Base-by-base conservation (phyloP, 1,284 basidiomycete genomes). In the Ustilago loliicola region DNA sequence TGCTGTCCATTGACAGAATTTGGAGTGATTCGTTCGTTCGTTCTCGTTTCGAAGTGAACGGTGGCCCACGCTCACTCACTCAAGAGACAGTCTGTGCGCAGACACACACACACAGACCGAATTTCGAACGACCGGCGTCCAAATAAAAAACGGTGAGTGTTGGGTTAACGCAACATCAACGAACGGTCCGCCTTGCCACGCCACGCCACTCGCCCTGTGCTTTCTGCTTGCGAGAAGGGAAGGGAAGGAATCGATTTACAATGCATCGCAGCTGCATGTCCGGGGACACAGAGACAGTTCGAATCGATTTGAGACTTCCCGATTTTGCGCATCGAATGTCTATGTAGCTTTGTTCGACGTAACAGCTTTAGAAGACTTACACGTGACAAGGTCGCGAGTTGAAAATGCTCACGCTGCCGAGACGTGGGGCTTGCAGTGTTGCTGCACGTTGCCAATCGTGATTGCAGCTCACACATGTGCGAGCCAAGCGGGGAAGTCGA, bases 341-440 rank as follows among this genome's bases (percentile, higher is more conserved):
- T n/a, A n/a, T n/a, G n/a, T n/a, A n/a, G n/a, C n/a, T n/a, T n/a
- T n/a, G n/a, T n/a, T n/a, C n/a, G n/a, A n/a, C n/a, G n/a, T n/a
- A n/a, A 6, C 38, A 40, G 38, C 11, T 34, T 34, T 11, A 34
- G 32, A 23, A n/a, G 11, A 30, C 21, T 27, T 23, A 57, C 66
- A 69, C 66, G 66, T 69, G 66, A 69, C 62, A 48, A 5, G 13
- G 66, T 69, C 66, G 66, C 66, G 66, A 61, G 34, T 21, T 47
- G 48, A 50, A n/a, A 30, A 27, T 29, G 3, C 17, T 2, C 51
- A 53, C 19, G 32, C 19, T 32, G 30, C 17, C 29, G 27, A 30
- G 57, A 50, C 52, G 57, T 66, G 63, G 47, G 53, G 42, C 42
- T 45, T 29, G 27, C 27, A 50, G 23, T 50, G 10, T 50, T 50